Base-by-base conservation (phyloP, 2,329 filamentous ascomycete genomes). In the Cyclaneusma minus region DNA sequence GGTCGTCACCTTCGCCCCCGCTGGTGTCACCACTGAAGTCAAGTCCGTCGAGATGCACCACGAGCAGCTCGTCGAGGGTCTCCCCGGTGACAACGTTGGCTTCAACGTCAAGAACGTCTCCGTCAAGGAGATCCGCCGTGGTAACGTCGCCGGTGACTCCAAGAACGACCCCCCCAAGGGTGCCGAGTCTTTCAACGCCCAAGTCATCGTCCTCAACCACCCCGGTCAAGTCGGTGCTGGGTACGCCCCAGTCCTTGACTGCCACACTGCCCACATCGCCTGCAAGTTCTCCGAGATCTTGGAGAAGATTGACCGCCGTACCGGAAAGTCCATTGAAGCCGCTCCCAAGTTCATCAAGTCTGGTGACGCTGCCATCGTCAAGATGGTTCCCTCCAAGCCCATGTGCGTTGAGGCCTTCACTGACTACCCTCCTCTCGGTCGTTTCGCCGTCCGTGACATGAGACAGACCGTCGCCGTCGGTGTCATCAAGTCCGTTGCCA, bases 71-170 rank as follows among this genome's bases (percentile, higher is more conserved):
- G 37, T 58, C 43, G 78, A 93, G 74, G 89, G 89, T 81, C 55
- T 81, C 45, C 89, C 89, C 55, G 89, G 89, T 77, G 89, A 98
- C 82, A 98, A 98, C 73, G 89, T 98, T 61, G 89, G 89, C 52
- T 98, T 98, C 85, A 98, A 98, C 82, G 87, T 98, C 68, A 98
- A 98, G 85, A 98, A 98, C 89, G 89, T 98, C 54, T 95, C 89
- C 63, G 89, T 98, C 68, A 98, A 98, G 85, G 89, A 98, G 62
- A 93, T 98, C 57, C 89, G 89, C 66, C 89, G 89, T 92, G 89
- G 89, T 57, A 95, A 98, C 78, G 89, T 98, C 51, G 81, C 81
- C 53, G 83, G 84, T 83, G 89, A 98, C 83, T 87, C 82, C 75
- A 98, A 98, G 85, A 91, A 92, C 72, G 89, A 98, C 69, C 89